phyloP scores from a whole-genome alignment of 148 eudicot genomes.

The Diospyros kaki region DNA sequence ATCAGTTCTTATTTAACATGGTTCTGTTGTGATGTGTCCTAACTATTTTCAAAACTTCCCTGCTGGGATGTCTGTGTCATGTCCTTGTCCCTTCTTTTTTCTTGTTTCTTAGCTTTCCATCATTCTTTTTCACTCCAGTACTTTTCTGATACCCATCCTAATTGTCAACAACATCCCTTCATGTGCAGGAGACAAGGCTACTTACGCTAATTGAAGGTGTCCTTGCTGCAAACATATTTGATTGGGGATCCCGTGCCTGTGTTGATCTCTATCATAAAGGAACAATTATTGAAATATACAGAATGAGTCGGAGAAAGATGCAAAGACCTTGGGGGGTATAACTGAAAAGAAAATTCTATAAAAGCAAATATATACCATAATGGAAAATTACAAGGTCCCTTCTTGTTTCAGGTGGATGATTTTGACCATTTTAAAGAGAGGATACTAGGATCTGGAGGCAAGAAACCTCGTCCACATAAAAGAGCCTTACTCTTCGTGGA shows the following conservation, averaged over 20 bases:
- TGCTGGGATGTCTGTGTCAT: too few relatives aligned
- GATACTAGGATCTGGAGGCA: slow-evolving; percentile 63
- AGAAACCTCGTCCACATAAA: slow-evolving; percentile 58
- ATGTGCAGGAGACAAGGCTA: slow-evolving; percentile 66
- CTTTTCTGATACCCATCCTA: neutral
- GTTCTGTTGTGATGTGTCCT: too few relatives aligned
- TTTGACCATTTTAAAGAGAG: slow-evolving; percentile 77
- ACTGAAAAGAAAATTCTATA: neutral
- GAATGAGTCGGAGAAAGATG: slow-evolving; percentile 99
- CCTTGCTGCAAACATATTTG: slow-evolving; percentile 97
- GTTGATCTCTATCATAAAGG: slow-evolving; percentile 98
- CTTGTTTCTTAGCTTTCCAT: too few relatives aligned
- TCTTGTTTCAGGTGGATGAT: slow-evolving; percentile 76
- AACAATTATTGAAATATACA: slow-evolving; percentile 90
- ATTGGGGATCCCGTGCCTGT: slow-evolving; percentile 99
- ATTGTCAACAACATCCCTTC: slow-evolving; percentile 11
- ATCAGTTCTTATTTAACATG: too few relatives aligned
- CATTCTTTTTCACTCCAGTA: neutral
- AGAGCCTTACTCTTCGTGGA: slow-evolving; percentile 93
- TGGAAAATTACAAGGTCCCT: neutral
- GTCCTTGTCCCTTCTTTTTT: too few relatives aligned
- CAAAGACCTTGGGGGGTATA: slow-evolving; percentile 94
- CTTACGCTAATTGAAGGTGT: slow-evolving; percentile 92
- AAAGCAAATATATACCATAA: too few relatives aligned
- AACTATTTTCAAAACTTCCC: too few relatives aligned